Percentiles rank a stretch among this genome's conserved stretches.
Conservation (phyloP, 2,329 filamentous ascomycete genomes). For the Meredithiella fracta region DNA sequence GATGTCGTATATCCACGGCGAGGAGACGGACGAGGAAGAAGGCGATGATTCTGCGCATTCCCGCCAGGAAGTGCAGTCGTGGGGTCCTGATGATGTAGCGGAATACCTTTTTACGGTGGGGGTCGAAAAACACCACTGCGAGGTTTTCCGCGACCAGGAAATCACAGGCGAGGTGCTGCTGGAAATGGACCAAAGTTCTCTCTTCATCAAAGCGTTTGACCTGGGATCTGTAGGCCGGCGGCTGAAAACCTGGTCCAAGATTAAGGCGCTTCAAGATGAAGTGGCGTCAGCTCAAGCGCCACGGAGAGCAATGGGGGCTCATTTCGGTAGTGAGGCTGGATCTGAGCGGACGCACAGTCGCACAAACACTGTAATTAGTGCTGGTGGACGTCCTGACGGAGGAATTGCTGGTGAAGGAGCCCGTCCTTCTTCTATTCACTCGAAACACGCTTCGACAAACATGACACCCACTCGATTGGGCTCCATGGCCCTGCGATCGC, state of each 20-base stretch:
- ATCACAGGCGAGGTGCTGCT: conserved; percentile 86
- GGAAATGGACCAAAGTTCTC: conserved; percentile 85
- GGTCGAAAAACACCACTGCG: conserved; percentile 78
- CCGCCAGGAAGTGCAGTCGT: conserved; percentile 55
- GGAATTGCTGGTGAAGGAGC: conserved; percentile 15
- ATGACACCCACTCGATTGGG: conserved; percentile 33
- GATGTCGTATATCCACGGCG: conserved; percentile 79
- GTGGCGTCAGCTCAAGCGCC: conserved; percentile 36
- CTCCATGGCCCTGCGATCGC: conserved; percentile 12
- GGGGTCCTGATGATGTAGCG: conserved; percentile 69
- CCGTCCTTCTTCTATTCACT: conserved; percentile 30
- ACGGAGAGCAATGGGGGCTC: conserved; percentile 35
- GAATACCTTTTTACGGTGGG: conserved; percentile 75
- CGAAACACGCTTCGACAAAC: conserved; percentile 31
- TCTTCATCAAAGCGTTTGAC: conserved; percentile 92
- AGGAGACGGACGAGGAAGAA: conserved; percentile 93
- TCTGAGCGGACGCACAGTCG: conserved; percentile 41
- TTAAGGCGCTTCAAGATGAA: conserved; percentile 81
- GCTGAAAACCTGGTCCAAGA: conserved; percentile 91
- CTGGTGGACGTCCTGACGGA: conserved; percentile 23
- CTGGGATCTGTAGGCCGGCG: conserved; percentile 78
- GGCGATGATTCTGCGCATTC: conserved; percentile 50
- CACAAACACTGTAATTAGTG: conserved; percentile 39
- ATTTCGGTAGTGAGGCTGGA: conserved; percentile 33
- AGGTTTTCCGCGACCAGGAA: conserved; percentile 89